Base-by-base conservation (phyloP, 2,329 filamentous ascomycete species). In the Colletotrichum tropicicola region DNA sequence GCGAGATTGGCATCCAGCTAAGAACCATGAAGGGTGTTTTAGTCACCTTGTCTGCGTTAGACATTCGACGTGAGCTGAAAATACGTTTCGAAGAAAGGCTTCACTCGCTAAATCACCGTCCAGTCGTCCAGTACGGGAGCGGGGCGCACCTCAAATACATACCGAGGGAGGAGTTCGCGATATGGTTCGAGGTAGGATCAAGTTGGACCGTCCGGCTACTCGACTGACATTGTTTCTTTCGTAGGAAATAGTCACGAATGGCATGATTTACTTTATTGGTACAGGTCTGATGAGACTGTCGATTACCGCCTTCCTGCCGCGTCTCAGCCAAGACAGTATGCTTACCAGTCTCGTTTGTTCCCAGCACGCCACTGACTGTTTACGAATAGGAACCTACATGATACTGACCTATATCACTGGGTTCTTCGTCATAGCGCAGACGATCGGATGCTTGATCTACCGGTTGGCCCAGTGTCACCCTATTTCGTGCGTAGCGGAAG, bases 311-410 rank as follows among this genome's bases (percentile, higher is more conserved):
- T 77, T 78, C 59, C 62, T 78, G 8, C 72, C 73, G 15, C 72
- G 76, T 15, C 69, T 78, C 15, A 67, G 67, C 35, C 73, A 71
- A 66, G 74, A 77, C 27, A 71, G 77, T 77, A 69, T 68, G 74
- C 48, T 15, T 48, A 12, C 23, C 21, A 10, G 9, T 10, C 4
- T 43, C 13, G 12, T 5, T 17, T 10, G 7, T 12, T 1, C 47
- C 39, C 0, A 25, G n/a, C 1, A 9, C 19, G n/a, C 19, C 3
- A 10, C 39, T 43, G 7, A 43, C 19, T 21, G 9, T 43, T 17
- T 0, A 4, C n/a, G 2, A 10, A 1, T n/a, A 49, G 45, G 25
- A 7, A 49, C n/a, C 27, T 32, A 28, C 8, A 12, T 66, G 27
- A 58, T 48, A 1, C 45, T 67, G 8, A 52, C 67, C 5, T 69